These are phyloP conservation scores for Nakaseomyces nivariensis DNA, from an alignment of 1,139 yeast genomes.

Conservation along the genomic window DNA sequence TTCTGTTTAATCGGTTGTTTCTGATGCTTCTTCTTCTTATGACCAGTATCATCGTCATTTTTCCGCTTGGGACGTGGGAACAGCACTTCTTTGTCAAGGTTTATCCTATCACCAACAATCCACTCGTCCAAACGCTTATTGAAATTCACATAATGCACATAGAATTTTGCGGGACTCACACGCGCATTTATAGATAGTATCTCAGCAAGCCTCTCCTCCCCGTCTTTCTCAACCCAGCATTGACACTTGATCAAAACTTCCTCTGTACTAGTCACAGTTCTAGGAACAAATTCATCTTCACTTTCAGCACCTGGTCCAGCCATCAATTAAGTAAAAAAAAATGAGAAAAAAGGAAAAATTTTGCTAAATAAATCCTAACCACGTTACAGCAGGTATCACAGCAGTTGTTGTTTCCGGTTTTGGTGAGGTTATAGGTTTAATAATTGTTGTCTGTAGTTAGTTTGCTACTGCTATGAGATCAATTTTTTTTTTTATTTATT, in stretches of 20 bases:
- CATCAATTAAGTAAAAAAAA: neutral
- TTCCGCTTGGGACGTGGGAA: constrained; percentile 50
- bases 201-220: constrained; percentile 72
- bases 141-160: constrained; percentile 90
- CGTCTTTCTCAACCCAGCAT: constrained; percentile 72
- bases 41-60: constrained; percentile 33
- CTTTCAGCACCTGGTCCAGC: constrained; percentile 11
- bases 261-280: constrained; percentile 29
- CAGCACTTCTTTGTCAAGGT: constrained; percentile 54
- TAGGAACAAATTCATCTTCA: constrained; percentile 18
- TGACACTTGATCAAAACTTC: constrained; percentile 67
- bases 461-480: too few species aligned
- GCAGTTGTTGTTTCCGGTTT: too few species aligned
- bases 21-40: constrained; percentile 8
- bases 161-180: constrained; percentile 70
- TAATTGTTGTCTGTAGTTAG: too few species aligned
- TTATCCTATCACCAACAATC: constrained; percentile 66
- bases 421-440: too few species aligned
- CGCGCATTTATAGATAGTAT: constrained; percentile 66
- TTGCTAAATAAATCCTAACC: too few species aligned
- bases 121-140: constrained; percentile 94
- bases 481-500: too few species aligned
- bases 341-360: too few species aligned
- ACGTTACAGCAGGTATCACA: too few species aligned
- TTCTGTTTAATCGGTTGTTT: constrained; percentile 24